A percentile compares a stretch with the other conserved stretches of the same genome.
Evolutionary conservation across 208 protist species (phyloP).

Genomic region (Trypanosoma platydactyli): DNA sequence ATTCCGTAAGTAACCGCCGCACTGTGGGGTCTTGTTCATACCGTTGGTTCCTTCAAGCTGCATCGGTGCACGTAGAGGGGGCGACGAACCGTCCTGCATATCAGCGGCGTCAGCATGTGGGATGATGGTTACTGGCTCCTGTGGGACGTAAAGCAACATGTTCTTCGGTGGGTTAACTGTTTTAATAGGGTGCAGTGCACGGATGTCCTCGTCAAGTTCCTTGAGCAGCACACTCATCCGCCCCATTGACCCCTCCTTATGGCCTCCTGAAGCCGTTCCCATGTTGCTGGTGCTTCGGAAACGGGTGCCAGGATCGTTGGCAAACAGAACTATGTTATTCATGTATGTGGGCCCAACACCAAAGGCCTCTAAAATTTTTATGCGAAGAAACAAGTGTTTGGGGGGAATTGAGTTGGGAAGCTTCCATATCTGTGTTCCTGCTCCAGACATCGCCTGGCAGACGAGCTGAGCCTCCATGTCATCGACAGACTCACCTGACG

Average conservation of each 20-base stretch:
- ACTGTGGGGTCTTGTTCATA: background rate
- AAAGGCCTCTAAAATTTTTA: constrained; percentile 74
- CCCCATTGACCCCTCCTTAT: constrained; percentile 13
- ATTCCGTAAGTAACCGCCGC: background rate
- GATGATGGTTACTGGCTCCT: constrained; percentile 23
- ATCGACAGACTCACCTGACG: constrained; percentile 47
- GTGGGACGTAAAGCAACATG: constrained; percentile 65
- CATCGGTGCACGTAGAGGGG: background rate
- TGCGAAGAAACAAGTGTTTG: constrained; percentile 60
- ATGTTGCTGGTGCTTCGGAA: constrained; percentile 30
- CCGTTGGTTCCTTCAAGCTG: constrained; percentile 2
- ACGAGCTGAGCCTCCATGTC: constrained; percentile 52
- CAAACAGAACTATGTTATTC: constrained; percentile 80
- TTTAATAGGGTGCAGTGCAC: constrained; percentile 74
- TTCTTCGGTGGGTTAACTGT: constrained; percentile 62
- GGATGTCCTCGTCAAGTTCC: constrained; percentile 85
- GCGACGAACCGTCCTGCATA: constrained; percentile 13
- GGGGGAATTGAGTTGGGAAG: constrained; percentile 66
- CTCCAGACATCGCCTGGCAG: constrained; percentile 72
- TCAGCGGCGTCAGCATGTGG: constrained; percentile 25
- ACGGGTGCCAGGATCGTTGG: constrained; percentile 61
- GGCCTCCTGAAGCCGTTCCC: background rate
- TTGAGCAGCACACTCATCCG: constrained; percentile 75
- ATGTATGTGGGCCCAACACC: constrained; percentile 78
- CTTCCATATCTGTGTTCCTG: constrained; percentile 84